These are phyloP conservation scores for Syzygium syzygioides DNA, from an alignment of 441 rosid genomes.

Conservation along the genomic window DNA sequence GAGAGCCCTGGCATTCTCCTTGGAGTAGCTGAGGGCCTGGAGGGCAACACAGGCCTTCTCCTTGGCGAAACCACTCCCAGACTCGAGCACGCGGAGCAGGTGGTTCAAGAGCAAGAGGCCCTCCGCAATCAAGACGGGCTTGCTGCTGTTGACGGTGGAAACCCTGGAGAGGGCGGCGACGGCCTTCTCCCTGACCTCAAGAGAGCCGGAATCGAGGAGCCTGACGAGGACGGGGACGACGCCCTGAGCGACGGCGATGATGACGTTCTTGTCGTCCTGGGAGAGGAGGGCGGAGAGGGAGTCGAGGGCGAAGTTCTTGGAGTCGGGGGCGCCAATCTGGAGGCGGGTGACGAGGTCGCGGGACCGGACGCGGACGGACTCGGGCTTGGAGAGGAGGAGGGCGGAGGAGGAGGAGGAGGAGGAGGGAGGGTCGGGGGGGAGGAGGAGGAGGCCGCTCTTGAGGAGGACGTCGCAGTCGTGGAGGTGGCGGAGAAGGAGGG, in stretches of 20 bases:
- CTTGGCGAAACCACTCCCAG: constrained; percentile 69
- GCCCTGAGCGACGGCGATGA: constrained; percentile 87
- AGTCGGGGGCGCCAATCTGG: constrained; percentile 68
- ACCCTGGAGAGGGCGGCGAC: constrained; percentile 69
- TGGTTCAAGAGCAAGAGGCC: constrained; percentile 69
- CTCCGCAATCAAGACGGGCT: constrained; percentile 65
- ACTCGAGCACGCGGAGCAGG: constrained; percentile 72
- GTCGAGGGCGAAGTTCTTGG: constrained; percentile 74
- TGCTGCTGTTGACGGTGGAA: constrained; percentile 73
- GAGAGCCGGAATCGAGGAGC: constrained; percentile 59
- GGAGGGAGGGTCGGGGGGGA: constrained; percentile 9
- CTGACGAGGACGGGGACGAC: constrained; percentile 72
- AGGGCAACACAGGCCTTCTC: constrained; percentile 74
- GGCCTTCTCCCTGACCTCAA: constrained; percentile 64
- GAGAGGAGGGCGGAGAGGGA: constrained; percentile 38
- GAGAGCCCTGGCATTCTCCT: constrained; percentile 75
- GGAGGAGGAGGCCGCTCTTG: constrained; percentile 48
- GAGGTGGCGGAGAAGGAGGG: constrained; percentile 62
- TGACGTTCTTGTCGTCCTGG: constrained; percentile 83
- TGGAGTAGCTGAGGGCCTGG: constrained; percentile 50
- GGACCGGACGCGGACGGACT: constrained; percentile 55
- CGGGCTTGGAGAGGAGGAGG: constrained; percentile 43
- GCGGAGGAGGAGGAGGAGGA: not conserved
- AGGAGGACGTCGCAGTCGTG: constrained; percentile 63
- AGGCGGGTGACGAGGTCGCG: constrained; percentile 62